Conservation (phyloP, 805 yeast species). For the Yarrowia osloensis region DNA sequence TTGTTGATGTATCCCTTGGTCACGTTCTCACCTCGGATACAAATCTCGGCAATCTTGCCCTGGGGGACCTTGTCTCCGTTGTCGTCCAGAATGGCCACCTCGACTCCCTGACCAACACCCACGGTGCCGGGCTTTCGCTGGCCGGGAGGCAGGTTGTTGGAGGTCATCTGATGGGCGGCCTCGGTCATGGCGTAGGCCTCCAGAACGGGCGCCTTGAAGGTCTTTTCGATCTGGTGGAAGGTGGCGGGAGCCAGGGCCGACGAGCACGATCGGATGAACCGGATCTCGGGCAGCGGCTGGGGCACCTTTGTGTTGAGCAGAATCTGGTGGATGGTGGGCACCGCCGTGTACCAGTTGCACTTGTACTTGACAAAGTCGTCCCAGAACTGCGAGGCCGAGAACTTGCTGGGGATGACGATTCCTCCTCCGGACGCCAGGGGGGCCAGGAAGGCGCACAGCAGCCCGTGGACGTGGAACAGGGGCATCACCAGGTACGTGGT, state of each 20-base stretch:
- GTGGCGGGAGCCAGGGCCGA: slow-evolving; percentile 69
- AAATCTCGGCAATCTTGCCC: slow-evolving; percentile 69
- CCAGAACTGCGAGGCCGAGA: slow-evolving; percentile 67
- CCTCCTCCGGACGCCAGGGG: slow-evolving; percentile 63
- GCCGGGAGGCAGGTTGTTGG: slow-evolving; percentile 67
- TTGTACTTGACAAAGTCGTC: slow-evolving; percentile 51
- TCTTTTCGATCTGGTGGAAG: slow-evolving; percentile 56
- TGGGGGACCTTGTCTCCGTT: slow-evolving; percentile 50
- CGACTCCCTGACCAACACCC: slow-evolving; percentile 71
- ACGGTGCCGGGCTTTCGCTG: slow-evolving; percentile 70
- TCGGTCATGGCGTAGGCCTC: slow-evolving; percentile 85
- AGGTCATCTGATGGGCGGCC: slow-evolving; percentile 78
- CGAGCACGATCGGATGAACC: slow-evolving; percentile 74
- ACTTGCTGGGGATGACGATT: slow-evolving; percentile 61
- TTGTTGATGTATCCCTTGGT: slow-evolving; percentile 74
- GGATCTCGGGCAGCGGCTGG: slow-evolving; percentile 52
- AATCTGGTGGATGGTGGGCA: slow-evolving; percentile 74
- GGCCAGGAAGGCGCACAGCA: slow-evolving; percentile 64
- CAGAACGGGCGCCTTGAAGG: slow-evolving; percentile 65
- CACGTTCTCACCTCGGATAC: slow-evolving; percentile 66
- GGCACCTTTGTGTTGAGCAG: slow-evolving; percentile 58
- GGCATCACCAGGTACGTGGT: slow-evolving; percentile 72
- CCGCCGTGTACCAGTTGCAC: slow-evolving; percentile 76
- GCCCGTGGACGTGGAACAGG: slow-evolving; percentile 73
- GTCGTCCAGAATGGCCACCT: slow-evolving; percentile 57